A percentile compares a stretch with the other conserved stretches of the same genome.
Conservation (phyloP, 805 yeast species). For the Saccharomycopsis malanga region DNA sequence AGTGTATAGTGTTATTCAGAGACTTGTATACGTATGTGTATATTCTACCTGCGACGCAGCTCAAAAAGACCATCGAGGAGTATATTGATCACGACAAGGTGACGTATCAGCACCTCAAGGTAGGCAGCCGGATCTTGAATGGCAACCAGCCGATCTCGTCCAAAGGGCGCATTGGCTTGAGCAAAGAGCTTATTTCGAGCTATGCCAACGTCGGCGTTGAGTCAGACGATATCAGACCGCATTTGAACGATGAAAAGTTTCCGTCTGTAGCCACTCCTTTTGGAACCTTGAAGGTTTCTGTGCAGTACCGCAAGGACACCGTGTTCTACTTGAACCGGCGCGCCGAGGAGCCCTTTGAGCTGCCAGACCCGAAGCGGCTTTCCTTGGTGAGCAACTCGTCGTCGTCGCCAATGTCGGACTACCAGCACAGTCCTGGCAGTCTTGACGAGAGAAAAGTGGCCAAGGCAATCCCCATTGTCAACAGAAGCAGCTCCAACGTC, state of each 20-base stretch:
- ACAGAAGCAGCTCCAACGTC: constrained; percentile 44
- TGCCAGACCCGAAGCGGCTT: background rate
- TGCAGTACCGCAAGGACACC: constrained; percentile 69
- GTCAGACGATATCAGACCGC: constrained; percentile 35
- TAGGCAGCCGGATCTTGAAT: constrained; percentile 61
- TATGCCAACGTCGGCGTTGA: constrained; percentile 30
- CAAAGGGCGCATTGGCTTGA: constrained; percentile 78
- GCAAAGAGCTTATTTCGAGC: constrained; percentile 49
- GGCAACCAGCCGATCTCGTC: constrained; percentile 75
- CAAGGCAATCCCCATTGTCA: constrained; percentile 31
- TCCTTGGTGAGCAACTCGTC: constrained; percentile 1
- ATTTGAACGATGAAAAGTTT: constrained; percentile 55
- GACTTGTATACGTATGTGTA: constrained; percentile 60
- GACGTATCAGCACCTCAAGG: constrained; percentile 30
- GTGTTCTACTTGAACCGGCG: constrained; percentile 52
- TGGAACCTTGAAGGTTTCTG: constrained; percentile 69
- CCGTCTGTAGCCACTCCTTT: constrained; percentile 66
- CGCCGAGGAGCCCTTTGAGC: constrained; percentile 32
- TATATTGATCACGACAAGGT: background rate
- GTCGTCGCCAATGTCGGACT: constrained; percentile 7
- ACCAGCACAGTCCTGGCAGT: background rate
- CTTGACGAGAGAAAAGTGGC: background rate
- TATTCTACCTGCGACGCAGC: constrained; percentile 58
- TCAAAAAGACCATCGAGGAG: constrained; percentile 3
- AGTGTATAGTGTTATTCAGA: constrained; percentile 66